phyloP scores from a whole-genome alignment of 1,139 yeast genomes.

The Taphrina communis region DNA sequence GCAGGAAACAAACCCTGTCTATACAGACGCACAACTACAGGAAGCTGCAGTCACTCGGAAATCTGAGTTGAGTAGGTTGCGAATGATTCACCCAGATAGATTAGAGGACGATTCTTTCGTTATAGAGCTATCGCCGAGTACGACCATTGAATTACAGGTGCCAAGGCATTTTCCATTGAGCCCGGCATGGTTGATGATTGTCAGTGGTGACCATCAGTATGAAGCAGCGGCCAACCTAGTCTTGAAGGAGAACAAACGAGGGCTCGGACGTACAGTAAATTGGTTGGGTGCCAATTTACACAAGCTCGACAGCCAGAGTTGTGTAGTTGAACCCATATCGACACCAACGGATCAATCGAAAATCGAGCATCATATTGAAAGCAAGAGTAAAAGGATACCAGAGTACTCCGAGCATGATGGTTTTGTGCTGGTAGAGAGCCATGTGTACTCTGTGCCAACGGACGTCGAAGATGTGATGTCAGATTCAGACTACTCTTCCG shows the following conservation, averaged over 20 bases:
- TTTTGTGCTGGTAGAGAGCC: slow-evolving; percentile 12
- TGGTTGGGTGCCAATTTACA: slow-evolving; percentile 29
- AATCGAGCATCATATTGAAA: neutral
- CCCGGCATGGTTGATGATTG: slow-evolving; percentile 31
- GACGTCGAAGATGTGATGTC: neutral
- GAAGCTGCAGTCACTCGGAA: slow-evolving; percentile 1
- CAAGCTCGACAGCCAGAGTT: neutral
- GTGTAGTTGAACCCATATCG: neutral
- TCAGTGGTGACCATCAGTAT: slow-evolving; percentile 24
- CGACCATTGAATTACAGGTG: slow-evolving; percentile 21
- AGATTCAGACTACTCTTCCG: slow-evolving; percentile 13
- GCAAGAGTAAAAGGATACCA: neutral
- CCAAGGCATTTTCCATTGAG: slow-evolving; percentile 23
- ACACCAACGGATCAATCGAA: neutral
- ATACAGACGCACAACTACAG: slow-evolving; percentile 7
- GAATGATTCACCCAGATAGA: slow-evolving; percentile 14
- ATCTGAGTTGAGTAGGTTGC: slow-evolving; percentile 21
- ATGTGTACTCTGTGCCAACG: slow-evolving; percentile 14
- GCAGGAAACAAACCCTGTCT: neutral
- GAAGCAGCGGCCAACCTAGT: slow-evolving; percentile 23
- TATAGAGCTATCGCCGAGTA: slow-evolving; percentile 1
- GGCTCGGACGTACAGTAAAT: slow-evolving; percentile 20
- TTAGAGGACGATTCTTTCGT: slow-evolving; percentile 21
- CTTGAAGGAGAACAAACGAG: slow-evolving; percentile 21
- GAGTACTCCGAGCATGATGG: slow-evolving; percentile 19